Conservation (phyloP, 257 asterid genomes). For the Solanum habrochaites region DNA sequence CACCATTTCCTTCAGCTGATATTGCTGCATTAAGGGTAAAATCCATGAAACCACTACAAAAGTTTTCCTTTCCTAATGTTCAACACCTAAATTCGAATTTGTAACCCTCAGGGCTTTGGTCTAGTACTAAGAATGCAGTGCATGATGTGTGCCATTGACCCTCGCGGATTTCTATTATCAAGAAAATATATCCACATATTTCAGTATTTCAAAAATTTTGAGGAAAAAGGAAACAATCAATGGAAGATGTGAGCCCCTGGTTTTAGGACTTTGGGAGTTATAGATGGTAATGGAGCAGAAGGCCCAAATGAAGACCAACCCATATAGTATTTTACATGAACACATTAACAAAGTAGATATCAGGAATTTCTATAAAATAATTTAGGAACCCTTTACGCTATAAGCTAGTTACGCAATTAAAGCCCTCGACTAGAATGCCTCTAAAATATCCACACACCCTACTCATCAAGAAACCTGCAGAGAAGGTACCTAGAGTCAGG, state of each 20-base stretch:
- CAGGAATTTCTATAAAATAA: neutral
- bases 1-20: slow-evolving; percentile 15
- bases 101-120: neutral
- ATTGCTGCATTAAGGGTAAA: slow-evolving; percentile 21
- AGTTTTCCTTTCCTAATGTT: neutral
- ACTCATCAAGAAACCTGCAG: neutral
- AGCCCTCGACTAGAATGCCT: neutral
- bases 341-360: neutral
- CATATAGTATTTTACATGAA: neutral
- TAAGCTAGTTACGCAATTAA: neutral
- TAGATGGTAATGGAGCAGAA: neutral
- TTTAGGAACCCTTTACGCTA: neutral
- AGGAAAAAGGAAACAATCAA: neutral
- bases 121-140: neutral
- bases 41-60: slow-evolving; percentile 2
- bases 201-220: neutral
- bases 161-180: neutral
- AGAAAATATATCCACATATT: neutral
- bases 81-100: neutral
- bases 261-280: neutral
- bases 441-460: neutral
- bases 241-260: neutral
- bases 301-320: neutral
- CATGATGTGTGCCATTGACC: neutral
- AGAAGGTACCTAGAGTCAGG: neutral